Evolutionary conservation across 108 stramenopile genomes (phyloP).

Genomic region (Cyclotella sp.): DNA sequence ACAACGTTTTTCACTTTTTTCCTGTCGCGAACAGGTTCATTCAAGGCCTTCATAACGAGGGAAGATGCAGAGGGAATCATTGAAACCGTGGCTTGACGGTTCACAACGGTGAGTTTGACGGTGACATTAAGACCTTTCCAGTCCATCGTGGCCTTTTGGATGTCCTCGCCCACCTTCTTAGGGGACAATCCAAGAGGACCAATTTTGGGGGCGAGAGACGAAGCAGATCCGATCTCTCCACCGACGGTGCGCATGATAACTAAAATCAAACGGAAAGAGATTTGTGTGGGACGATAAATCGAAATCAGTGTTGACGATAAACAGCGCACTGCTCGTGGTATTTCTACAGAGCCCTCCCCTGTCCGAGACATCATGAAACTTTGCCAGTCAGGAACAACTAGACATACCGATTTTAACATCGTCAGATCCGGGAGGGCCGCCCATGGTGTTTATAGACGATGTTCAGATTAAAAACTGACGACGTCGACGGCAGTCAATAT

Average conservation of each 20-base stretch:
- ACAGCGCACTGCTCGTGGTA: not conserved
- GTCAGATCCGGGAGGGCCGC: slow-evolving; percentile 90
- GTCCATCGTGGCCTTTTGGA: slow-evolving; percentile 99
- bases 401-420: slow-evolving; percentile 91
- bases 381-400: not conserved
- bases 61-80: slow-evolving; percentile 98
- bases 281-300: not conserved
- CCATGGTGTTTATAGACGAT: slow-evolving; percentile 98
- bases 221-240: slow-evolving; percentile 98
- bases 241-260: slow-evolving; percentile 99
- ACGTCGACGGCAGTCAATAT: slow-evolving; percentile 47
- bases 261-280: slow-evolving; percentile 4
- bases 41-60: slow-evolving; percentile 99
- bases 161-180: slow-evolving; percentile 99
- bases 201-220: slow-evolving; percentile 99
- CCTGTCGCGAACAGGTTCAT: slow-evolving; percentile 99
- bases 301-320: not conserved
- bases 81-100: slow-evolving; percentile 98
- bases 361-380: not conserved
- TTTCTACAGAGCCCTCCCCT: not conserved
- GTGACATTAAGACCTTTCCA: slow-evolving; percentile 99
- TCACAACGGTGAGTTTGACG: slow-evolving; percentile 99
- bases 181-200: slow-evolving; percentile 99
- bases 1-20: slow-evolving; percentile 99
- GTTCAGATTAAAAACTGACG: slow-evolving; percentile 60